phyloP scores from a whole-genome alignment of 768 basidiomycete genomes.

The Dioszegia crocea region DNA sequence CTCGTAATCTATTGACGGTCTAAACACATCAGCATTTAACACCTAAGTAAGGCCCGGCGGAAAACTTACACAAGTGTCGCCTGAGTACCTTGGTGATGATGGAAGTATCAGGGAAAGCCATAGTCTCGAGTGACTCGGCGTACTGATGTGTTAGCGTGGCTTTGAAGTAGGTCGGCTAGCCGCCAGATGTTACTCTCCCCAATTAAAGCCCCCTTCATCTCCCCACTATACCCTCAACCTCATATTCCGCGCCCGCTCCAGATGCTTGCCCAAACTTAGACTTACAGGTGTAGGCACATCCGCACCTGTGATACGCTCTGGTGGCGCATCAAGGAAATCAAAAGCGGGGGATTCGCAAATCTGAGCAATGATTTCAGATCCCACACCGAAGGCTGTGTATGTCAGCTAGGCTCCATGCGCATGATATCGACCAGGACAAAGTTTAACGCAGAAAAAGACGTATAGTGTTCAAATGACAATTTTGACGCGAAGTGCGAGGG shows the following conservation, averaged over 20 bases:
- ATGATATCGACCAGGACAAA: too few species aligned
- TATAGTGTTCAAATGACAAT: too few species aligned
- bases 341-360: conserved; percentile 96
- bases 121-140: conserved; percentile 77
- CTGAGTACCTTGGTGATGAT: conserved; percentile 91
- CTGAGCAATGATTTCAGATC: conserved; percentile 96
- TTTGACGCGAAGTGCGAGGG: too few species aligned
- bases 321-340: conserved; percentile 96
- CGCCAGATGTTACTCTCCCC: not conserved
- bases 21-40: not conserved
- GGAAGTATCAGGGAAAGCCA: conserved; percentile 89
- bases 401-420: not conserved
- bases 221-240: not conserved
- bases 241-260: too few species aligned
- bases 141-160: conserved; percentile 62
- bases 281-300: conserved; percentile 91
- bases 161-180: too few species aligned
- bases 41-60: not conserved
- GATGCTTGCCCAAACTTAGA: not conserved
- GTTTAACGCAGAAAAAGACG: too few species aligned
- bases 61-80: conserved; percentile 55
- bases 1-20: conserved; percentile 34
- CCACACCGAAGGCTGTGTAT: conserved; percentile 75
- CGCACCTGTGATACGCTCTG: conserved; percentile 95
- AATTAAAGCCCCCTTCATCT: not conserved